Conservation (phyloP, 352 stramenopile genomes). For the Phytophthora megakarya region DNA sequence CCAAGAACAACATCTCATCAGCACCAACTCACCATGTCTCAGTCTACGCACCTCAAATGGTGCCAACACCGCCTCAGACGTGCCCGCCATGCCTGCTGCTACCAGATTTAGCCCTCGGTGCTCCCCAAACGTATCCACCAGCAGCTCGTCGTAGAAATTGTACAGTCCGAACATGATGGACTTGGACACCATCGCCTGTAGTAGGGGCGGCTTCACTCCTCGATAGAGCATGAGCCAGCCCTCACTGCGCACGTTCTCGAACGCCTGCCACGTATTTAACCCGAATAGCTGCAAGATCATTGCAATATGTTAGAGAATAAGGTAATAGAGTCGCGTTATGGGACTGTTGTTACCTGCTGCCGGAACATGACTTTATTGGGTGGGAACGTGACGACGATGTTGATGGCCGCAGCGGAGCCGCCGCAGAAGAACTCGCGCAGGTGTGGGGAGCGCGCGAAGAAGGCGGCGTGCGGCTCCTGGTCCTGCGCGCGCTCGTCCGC, state of each 20-base stretch:
- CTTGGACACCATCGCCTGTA: conserved; percentile 88
- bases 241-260: conserved; percentile 69
- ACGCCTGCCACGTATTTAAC: conserved; percentile 68
- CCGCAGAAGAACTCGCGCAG: conserved; percentile 84
- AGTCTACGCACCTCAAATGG: too few relatives aligned
- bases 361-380: conserved; percentile 93
- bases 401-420: conserved; percentile 81
- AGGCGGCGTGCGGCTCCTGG: conserved; percentile 8
- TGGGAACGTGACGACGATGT: conserved; percentile 88
- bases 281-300: conserved; percentile 61
- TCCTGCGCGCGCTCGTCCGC: conserved; percentile 16
- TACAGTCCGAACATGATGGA: conserved; percentile 92
- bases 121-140: conserved; percentile 53
- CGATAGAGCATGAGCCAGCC: conserved; percentile 76
- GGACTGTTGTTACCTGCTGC: conserved; percentile 64
- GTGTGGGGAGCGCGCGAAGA: conserved; percentile 69
- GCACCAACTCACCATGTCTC: too few relatives aligned
- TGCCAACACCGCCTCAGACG: conserved; percentile 82
- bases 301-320: not conserved
- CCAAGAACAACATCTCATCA: too few relatives aligned
- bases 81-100: conserved; percentile 71
- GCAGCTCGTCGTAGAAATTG: conserved; percentile 81
- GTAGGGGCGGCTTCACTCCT: conserved; percentile 81
- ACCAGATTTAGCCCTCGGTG: conserved; percentile 51
- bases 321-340: not conserved